Percentiles rank a stretch among this genome's conserved stretches.
These are phyloP conservation scores for Melanogaster broomeanus DNA, from an alignment of 768 basidiomycete genomes.

Conservation along the genomic window DNA sequence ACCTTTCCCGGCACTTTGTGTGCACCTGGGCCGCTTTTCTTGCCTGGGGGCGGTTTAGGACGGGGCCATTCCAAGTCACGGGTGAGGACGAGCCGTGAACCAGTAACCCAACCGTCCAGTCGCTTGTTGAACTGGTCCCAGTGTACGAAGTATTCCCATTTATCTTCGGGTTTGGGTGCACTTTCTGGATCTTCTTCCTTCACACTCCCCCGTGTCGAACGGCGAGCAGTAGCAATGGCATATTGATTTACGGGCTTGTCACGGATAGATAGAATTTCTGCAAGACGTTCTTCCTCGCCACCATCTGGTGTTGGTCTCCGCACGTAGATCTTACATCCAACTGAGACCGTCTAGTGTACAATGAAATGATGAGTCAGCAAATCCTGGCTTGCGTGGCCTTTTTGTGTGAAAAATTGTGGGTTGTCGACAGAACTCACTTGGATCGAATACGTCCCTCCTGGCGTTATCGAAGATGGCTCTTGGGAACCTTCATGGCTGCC, in stretches of 20 bases:
- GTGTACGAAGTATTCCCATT: slow-evolving; percentile 95
- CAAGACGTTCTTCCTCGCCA: slow-evolving; percentile 84
- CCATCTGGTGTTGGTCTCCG: slow-evolving; percentile 76
- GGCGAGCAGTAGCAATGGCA: slow-evolving; percentile 34
- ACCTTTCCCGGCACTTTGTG: slow-evolving; percentile 66
- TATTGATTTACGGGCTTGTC: slow-evolving; percentile 76
- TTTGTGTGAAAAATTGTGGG: slow-evolving; percentile 27
- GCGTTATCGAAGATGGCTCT: slow-evolving; percentile 64
- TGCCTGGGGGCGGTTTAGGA: slow-evolving; percentile 66
- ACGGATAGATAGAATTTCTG: slow-evolving; percentile 94
- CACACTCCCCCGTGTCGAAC: slow-evolving; percentile 40
- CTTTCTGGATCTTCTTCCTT: slow-evolving; percentile 51
- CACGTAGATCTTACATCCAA: slow-evolving; percentile 96
- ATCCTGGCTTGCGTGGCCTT: slow-evolving; percentile 8
- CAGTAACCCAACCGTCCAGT: slow-evolving; percentile 95
- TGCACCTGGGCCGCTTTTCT: slow-evolving; percentile 47
- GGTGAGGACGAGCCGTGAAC: slow-evolving; percentile 78
- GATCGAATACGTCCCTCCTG: slow-evolving; percentile 75
- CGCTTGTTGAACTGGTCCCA: slow-evolving; percentile 99
- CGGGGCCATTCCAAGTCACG: slow-evolving; percentile 96
- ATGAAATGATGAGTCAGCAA: slow-evolving; percentile 37
- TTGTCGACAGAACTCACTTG: slow-evolving; percentile 52
- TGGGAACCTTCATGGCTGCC: slow-evolving; percentile 35
- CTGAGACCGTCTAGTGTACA: slow-evolving; percentile 84
- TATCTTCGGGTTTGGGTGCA: slow-evolving; percentile 73